Conservation (phyloP, 1,284 basidiomycete genomes). For the Moesziomyces antarcticus region DNA sequence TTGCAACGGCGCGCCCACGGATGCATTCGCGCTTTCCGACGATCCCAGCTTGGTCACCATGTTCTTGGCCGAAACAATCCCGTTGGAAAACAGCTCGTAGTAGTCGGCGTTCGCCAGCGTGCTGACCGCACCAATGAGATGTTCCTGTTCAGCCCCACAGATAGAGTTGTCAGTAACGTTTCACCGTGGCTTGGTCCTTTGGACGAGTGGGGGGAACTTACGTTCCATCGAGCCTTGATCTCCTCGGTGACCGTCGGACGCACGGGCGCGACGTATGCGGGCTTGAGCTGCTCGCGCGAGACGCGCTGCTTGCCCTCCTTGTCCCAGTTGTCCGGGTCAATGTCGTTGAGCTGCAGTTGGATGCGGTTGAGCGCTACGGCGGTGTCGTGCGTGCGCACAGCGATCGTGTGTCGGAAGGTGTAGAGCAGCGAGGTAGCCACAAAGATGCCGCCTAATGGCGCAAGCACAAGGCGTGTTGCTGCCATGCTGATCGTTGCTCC, state of each 20-base stretch:
- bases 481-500: constrained; percentile 18
- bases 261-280: constrained; percentile 42
- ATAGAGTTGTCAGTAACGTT: neutral
- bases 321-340: constrained; percentile 54
- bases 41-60: constrained; percentile 17
- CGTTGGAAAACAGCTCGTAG: constrained; percentile 48
- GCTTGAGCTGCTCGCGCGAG: constrained; percentile 26
- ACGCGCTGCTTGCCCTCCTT: constrained; percentile 38
- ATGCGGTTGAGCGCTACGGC: constrained; percentile 35
- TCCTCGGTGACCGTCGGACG: constrained; percentile 43
- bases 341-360: constrained; percentile 48
- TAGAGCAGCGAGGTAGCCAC: constrained; percentile 51
- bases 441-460: constrained; percentile 45
- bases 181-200: too few species aligned
- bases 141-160: constrained; percentile 15
- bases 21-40: constrained; percentile 2
- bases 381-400: constrained; percentile 47
- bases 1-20: constrained; percentile 19
- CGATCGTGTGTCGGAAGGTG: constrained; percentile 50
- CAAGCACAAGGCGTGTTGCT: constrained; percentile 37
- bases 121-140: constrained; percentile 33
- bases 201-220: constrained; percentile 9
- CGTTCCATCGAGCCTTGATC: constrained; percentile 53
- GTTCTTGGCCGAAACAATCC: constrained; percentile 32
- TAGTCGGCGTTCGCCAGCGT: constrained; percentile 41